Conservation (phyloP, 1,284 basidiomycete species). For the Pyrrhoderma lamaoense region DNA sequence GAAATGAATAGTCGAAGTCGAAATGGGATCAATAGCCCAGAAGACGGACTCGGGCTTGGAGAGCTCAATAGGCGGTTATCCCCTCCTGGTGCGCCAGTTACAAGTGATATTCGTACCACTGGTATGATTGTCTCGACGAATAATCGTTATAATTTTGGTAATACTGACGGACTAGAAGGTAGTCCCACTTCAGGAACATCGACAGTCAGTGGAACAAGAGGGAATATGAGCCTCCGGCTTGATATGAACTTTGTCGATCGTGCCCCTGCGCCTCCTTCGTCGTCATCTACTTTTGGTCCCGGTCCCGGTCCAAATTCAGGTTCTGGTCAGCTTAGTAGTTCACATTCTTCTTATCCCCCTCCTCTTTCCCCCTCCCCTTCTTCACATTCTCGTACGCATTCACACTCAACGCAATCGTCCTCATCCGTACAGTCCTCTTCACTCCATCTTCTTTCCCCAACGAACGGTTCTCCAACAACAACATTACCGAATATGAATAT, state of each 20-base stretch:
- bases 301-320: conserved; percentile 1
- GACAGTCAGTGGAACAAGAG: background rate
- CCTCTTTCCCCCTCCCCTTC: background rate
- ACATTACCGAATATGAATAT: too few species aligned
- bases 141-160: background rate
- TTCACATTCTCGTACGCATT: conserved; percentile 14
- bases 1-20: too few species aligned
- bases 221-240: conserved; percentile 11
- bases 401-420: conserved; percentile 16
- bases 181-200: too few species aligned
- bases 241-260: conserved; percentile 19
- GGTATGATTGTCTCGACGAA: too few species aligned
- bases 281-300: background rate
- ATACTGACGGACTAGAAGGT: background rate
- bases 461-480: conserved; percentile 5
- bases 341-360: background rate
- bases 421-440: conserved; percentile 4
- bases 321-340: conserved; percentile 14
- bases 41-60: too few species aligned
- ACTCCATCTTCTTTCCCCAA: conserved; percentile 1
- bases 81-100: too few species aligned
- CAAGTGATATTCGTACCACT: too few species aligned
- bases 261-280: background rate
- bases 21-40: too few species aligned
- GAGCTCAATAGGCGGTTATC: too few species aligned